These are phyloP conservation scores for Calonectria henricotiae DNA, from an alignment of 2,329 filamentous ascomycete genomes.

Conservation along the genomic window DNA sequence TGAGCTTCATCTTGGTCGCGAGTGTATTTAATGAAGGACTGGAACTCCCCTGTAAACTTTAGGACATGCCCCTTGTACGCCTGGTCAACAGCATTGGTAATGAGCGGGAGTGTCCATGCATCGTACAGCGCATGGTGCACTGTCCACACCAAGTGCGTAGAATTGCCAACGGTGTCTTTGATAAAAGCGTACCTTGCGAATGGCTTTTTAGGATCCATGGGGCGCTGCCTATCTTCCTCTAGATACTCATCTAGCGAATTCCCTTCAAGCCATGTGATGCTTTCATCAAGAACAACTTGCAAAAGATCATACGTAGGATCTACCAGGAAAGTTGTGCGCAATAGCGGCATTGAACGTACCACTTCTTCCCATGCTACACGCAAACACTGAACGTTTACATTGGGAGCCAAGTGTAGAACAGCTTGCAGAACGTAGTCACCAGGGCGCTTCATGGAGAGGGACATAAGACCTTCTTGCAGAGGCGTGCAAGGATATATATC, in stretches of 20 bases:
- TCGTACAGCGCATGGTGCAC: conserved; percentile 55
- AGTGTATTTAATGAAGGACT: conserved; percentile 31
- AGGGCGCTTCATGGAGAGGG: conserved; percentile 47
- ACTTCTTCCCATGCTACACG: conserved; percentile 39
- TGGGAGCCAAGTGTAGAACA: conserved; percentile 35
- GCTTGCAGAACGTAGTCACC: conserved; percentile 43
- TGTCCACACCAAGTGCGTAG: conserved; percentile 47
- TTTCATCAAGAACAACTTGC: conserved; percentile 32
- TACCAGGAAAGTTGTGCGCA: conserved; percentile 58
- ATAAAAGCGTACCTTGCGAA: conserved; percentile 30
- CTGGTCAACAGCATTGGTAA: conserved; percentile 37
- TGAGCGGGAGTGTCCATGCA: conserved; percentile 48
- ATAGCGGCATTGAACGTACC: conserved; percentile 48
- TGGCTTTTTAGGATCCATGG: conserved; percentile 30
- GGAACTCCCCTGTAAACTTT: background rate
- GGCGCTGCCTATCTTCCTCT: background rate
- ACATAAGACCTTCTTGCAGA: conserved; percentile 57
- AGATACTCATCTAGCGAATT: conserved; percentile 16
- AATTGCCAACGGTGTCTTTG: background rate
- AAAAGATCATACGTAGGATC: conserved; percentile 5
- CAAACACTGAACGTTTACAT: conserved; percentile 31
- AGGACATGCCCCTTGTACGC: conserved; percentile 27
- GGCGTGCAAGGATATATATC: conserved; percentile 58
- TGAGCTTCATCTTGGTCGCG: background rate
- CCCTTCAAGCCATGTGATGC: conserved; percentile 19